Evolutionary conservation across 208 protist species (phyloP).

Genomic region (Vickermania spadyakhi): DNA sequence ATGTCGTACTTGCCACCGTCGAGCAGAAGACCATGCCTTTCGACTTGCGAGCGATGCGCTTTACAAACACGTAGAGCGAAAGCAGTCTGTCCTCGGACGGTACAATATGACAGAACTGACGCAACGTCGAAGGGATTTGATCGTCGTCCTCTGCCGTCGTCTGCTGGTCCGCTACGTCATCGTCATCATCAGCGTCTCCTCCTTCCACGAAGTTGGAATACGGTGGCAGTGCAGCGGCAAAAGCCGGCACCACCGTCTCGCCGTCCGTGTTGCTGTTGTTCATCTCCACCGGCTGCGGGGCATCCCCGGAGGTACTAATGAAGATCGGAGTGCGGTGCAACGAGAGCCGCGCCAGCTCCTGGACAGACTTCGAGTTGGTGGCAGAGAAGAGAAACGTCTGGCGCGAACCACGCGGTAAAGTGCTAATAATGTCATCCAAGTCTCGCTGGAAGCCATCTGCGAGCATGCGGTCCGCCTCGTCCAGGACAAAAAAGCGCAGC

Average conservation of each 20-base stretch:
- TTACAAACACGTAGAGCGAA: conserved; percentile 95
- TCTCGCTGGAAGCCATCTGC: conserved; percentile 98
- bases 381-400: conserved; percentile 98
- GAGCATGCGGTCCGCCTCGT: conserved; percentile 99
- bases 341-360: conserved; percentile 86
- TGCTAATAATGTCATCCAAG: conserved; percentile 91
- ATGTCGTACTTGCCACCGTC: conserved; percentile 95
- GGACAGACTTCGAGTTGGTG: conserved; percentile 91
- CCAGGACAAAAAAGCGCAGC: conserved; percentile 95
- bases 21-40: conserved; percentile 98
- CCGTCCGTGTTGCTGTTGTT: conserved; percentile 7
- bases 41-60: conserved; percentile 92
- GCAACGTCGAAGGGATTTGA: conserved; percentile 68
- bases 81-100: conserved; percentile 56
- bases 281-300: conserved; percentile 15
- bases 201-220: conserved; percentile 30
- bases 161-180: conserved; percentile 8
- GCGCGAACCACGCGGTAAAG: conserved; percentile 69
- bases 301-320: conserved; percentile 45
- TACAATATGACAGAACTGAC: conserved; percentile 76
- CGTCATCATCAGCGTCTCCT: not conserved
- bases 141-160: conserved; percentile 22
- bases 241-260: not conserved
- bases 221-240: conserved; percentile 19
- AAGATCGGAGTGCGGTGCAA: conserved; percentile 92